A percentile compares a stretch with the other conserved stretches of the same genome.
Conservation (phyloP, 176 grass and related monocot genomes). For the Carex cristatella region DNA sequence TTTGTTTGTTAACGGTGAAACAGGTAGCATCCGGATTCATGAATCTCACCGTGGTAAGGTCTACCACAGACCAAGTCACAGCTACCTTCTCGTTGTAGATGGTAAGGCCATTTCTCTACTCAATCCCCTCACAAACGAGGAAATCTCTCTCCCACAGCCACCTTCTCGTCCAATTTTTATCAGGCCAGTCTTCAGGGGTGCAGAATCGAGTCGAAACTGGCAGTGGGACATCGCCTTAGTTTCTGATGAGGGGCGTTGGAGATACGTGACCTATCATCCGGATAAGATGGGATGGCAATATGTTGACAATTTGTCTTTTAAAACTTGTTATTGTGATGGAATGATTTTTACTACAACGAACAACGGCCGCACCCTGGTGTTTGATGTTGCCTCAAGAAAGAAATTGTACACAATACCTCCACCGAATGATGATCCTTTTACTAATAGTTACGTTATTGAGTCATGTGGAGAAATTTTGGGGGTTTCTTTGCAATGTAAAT, state of each 20-base stretch:
- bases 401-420: not conserved
- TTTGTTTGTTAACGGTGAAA: not conserved
- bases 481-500: not conserved
- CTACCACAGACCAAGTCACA: not conserved
- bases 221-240: not conserved
- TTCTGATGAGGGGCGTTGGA: not conserved
- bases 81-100: not conserved
- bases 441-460: not conserved
- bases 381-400: not conserved
- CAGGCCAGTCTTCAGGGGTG: not conserved
- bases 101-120: not conserved
- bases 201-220: not conserved
- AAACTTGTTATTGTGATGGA: not conserved
- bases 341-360: not conserved
- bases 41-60: not conserved
- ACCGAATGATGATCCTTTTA: not conserved
- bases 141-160: not conserved
- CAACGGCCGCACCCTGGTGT: not conserved
- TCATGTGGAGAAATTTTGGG: not conserved
- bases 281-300: not conserved
- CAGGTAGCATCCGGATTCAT: not conserved
- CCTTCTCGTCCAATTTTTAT: not conserved
- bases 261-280: not conserved
- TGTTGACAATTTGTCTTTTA: not conserved
- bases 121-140: not conserved